Conservation (phyloP, 2,329 filamentous ascomycete genomes). For the Fusarium succisae region DNA sequence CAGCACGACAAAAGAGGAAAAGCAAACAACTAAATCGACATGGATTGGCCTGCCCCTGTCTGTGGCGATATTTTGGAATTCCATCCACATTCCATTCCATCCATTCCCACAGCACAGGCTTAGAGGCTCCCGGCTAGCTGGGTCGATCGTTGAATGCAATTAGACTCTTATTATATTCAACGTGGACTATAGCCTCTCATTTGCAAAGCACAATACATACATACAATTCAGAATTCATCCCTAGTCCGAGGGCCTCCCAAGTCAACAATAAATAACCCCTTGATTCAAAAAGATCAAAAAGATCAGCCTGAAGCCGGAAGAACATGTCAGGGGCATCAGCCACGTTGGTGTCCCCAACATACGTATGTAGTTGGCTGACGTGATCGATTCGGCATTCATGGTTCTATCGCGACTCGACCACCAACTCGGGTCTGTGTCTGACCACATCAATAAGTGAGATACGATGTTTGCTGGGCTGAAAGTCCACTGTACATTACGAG, state of each 20-base stretch:
- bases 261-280: neutral
- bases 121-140: constrained; percentile 21
- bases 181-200: neutral
- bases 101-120: constrained; percentile 5
- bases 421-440: constrained; percentile 13
- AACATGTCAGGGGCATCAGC: constrained; percentile 3
- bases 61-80: constrained; percentile 26
- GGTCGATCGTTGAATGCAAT: constrained; percentile 18
- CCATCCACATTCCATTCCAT: constrained; percentile 30
- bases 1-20: constrained; percentile 18
- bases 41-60: constrained; percentile 23
- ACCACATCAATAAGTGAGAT: neutral
- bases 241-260: neutral
- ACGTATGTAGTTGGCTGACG: constrained; percentile 21
- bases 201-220: neutral
- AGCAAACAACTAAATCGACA: constrained; percentile 6
- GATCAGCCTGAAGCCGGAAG: neutral
- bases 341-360: neutral
- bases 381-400: constrained; percentile 26
- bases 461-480: neutral
- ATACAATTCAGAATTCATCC: neutral
- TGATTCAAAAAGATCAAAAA: neutral
- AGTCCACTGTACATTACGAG: neutral
- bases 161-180: neutral
- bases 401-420: constrained; percentile 2